phyloP scores from a whole-genome alignment of 2,329 filamentous ascomycete species.

The Fusarium stilboides region DNA sequence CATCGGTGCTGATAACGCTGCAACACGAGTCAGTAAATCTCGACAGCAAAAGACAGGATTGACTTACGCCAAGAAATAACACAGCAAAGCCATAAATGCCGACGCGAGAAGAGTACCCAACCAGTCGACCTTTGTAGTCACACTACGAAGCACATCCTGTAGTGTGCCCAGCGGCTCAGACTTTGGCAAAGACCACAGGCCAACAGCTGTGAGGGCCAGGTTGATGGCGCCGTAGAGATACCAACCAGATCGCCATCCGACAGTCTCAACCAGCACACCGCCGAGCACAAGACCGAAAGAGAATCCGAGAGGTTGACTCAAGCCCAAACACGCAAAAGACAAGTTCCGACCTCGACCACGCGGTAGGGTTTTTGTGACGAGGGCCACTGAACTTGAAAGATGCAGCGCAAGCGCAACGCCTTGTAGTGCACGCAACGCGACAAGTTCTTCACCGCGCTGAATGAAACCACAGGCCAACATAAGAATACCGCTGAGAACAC shows the following conservation, averaged over 20 bases:
- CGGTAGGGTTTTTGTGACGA: conserved; percentile 53
- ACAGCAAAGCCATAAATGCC: conserved; percentile 63
- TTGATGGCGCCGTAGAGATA: conserved; percentile 58
- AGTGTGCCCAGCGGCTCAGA: conserved; percentile 45
- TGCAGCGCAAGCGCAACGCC: conserved; percentile 57
- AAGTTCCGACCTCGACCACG: conserved; percentile 57
- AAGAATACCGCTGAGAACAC: conserved; percentile 50
- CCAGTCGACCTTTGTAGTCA: conserved; percentile 66
- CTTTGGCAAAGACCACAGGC: conserved; percentile 56
- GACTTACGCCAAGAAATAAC: conserved; percentile 68
- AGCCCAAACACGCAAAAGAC: conserved; percentile 61
- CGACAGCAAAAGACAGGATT: not conserved
- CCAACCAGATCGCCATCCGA: conserved; percentile 65
- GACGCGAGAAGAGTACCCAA: conserved; percentile 65
- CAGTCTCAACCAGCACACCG: conserved; percentile 62
- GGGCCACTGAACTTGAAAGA: conserved; percentile 55
- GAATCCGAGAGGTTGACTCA: conserved; percentile 65
- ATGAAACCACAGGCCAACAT: conserved; percentile 54
- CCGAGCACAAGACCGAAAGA: conserved; percentile 65
- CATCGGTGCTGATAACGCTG: conserved; percentile 57
- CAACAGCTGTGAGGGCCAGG: conserved; percentile 55
- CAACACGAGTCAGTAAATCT: conserved; percentile 3
- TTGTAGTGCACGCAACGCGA: conserved; percentile 58
- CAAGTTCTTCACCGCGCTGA: conserved; percentile 53
- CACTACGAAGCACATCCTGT: conserved; percentile 40